phyloP scores from a whole-genome alignment of 441 rosid species.

The Croton setiger region DNA sequence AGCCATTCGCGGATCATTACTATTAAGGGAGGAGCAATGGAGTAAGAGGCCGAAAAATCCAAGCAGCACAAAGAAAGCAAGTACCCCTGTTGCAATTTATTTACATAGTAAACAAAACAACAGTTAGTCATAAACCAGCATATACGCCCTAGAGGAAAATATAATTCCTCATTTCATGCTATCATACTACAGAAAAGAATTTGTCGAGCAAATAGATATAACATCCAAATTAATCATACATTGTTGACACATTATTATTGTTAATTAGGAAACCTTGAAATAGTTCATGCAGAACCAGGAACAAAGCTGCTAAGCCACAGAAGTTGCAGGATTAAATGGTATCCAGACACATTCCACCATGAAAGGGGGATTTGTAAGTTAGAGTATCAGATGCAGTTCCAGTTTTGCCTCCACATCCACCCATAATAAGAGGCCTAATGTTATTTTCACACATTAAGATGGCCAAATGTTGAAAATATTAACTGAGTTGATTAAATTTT shows the following conservation, averaged over 20 bases:
- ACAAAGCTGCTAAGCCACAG: background rate
- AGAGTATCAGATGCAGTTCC: background rate
- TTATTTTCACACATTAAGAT: no score
- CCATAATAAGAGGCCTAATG: no score
- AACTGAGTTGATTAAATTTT: no score
- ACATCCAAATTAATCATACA: background rate
- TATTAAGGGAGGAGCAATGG: slow-evolving; percentile 78
- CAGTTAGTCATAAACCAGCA: background rate
- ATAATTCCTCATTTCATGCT: background rate
- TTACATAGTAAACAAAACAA: slow-evolving; percentile 11
- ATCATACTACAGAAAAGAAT: background rate
- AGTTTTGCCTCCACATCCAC: background rate
- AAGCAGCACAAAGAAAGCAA: slow-evolving; percentile 84
- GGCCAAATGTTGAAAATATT: no score
- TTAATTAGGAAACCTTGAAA: background rate
- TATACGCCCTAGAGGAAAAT: background rate
- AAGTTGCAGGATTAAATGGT: background rate
- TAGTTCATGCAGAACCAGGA: background rate
- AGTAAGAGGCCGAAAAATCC: slow-evolving; percentile 87
- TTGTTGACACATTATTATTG: background rate
- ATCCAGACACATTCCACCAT: background rate
- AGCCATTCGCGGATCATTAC: slow-evolving; percentile 87
- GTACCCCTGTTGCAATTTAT: slow-evolving; percentile 52
- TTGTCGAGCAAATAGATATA: background rate
- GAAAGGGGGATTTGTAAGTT: background rate